These are phyloP conservation scores for Torulaspora gathmanii DNA, from an alignment of 805 yeast genomes.

Conservation along the genomic window DNA sequence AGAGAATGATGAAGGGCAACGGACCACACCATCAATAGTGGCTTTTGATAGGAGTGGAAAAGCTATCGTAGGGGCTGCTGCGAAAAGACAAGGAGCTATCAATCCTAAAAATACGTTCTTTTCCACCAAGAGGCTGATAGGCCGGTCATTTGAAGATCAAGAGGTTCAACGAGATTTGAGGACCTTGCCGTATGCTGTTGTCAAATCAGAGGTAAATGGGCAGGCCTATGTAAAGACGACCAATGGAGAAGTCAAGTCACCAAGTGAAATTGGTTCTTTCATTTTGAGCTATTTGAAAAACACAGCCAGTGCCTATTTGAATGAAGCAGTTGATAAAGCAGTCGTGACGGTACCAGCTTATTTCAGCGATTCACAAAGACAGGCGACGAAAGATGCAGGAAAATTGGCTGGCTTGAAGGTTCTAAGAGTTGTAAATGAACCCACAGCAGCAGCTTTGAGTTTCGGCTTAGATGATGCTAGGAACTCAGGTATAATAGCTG, in stretches of 20 bases:
- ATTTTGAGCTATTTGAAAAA: conserved; percentile 61
- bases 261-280: conserved; percentile 66
- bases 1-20: conserved; percentile 67
- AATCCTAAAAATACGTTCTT: conserved; percentile 75
- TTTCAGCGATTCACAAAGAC: conserved; percentile 77
- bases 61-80: conserved; percentile 60
- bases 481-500: conserved; percentile 40
- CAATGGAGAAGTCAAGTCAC: conserved; percentile 47
- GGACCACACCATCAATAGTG: conserved; percentile 78
- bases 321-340: conserved; percentile 55
- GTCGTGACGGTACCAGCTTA: conserved; percentile 84
- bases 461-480: conserved; percentile 56
- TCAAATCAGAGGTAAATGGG: conserved; percentile 50
- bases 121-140: conserved; percentile 78
- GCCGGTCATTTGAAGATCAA: conserved; percentile 60
- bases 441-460: conserved; percentile 82
- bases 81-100: conserved; percentile 70
- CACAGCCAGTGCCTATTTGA: conserved; percentile 56
- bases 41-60: conserved; percentile 47
- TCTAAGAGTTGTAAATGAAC: conserved; percentile 73
- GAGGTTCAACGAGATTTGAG: conserved; percentile 66
- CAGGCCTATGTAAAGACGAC: conserved; percentile 59
- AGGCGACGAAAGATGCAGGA: conserved; percentile 79
- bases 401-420: conserved; percentile 70
- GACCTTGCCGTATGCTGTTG: conserved; percentile 59